Percentiles rank a stretch among this genome's conserved stretches.
phyloP scores from a whole-genome alignment of 129 eudicot species.

The Centrapalus pauciflorus region DNA sequence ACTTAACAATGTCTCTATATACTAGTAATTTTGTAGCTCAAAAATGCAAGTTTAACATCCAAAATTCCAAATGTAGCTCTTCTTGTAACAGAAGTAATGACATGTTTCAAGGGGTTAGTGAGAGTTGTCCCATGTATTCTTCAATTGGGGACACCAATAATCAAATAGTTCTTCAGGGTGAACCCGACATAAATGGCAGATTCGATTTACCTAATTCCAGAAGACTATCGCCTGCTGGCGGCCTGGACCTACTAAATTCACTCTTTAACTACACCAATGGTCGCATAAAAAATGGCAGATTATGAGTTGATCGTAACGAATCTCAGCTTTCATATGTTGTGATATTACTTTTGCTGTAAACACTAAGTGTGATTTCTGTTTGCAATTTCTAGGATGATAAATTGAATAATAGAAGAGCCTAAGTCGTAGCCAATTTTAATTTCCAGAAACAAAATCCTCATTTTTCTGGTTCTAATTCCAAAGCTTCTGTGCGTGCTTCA shows the following conservation, averaged over 20 bases:
- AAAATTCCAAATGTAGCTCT: not conserved
- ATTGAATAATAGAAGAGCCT: not conserved
- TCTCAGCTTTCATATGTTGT: not conserved
- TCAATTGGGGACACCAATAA: not conserved
- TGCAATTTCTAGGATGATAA: not conserved
- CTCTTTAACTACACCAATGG: not conserved
- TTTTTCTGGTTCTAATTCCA: slow-evolving; percentile 11
- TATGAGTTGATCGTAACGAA: not conserved
- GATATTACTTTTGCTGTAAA: not conserved
- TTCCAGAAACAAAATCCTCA: not conserved
- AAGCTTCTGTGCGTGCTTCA: not conserved
- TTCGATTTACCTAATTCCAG: not conserved
- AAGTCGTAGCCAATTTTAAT: not conserved
- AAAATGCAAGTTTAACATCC: not conserved
- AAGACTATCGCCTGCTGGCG: not conserved
- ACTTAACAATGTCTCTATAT: not conserved
- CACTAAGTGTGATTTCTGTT: not conserved
- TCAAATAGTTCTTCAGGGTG: not conserved
- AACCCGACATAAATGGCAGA: not conserved
- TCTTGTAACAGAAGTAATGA: not conserved
- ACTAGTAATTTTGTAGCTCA: not conserved
- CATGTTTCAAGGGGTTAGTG: not conserved
- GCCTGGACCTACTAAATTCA: not conserved
- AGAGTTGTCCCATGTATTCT: not conserved
- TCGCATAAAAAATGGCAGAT: slow-evolving; percentile 2